Conservation (phyloP, 164 flowering plant species). For the Magnolia kwangsiensis region DNA sequence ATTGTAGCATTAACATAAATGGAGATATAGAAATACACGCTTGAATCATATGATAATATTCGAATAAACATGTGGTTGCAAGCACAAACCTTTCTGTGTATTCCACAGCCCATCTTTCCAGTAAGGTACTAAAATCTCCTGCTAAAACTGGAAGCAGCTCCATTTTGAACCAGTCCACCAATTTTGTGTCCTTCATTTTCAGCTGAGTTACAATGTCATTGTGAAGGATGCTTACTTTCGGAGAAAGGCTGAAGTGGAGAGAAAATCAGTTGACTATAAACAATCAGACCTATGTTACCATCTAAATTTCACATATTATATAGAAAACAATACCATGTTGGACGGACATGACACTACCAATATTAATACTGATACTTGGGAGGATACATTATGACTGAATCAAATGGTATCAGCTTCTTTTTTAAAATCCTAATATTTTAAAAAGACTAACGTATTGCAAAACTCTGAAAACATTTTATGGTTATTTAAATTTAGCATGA, state of each 20-base stretch:
- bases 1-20: not conserved
- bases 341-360: too few relatives aligned
- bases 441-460: too few relatives aligned
- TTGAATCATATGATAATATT: not conserved
- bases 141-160: slow-evolving; percentile 49
- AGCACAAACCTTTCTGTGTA: slow-evolving; percentile 45
- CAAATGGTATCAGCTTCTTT: too few relatives aligned
- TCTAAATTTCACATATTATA: too few relatives aligned
- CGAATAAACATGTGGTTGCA: not conserved
- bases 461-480: too few relatives aligned
- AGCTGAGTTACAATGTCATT: slow-evolving; percentile 46
- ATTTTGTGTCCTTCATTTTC: slow-evolving; percentile 26
- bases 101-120: slow-evolving; percentile 48
- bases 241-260: slow-evolving; percentile 40
- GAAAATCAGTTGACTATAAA: not conserved
- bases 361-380: too few relatives aligned
- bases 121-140: slow-evolving; percentile 37
- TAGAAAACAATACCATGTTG: not conserved
- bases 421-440: too few relatives aligned
- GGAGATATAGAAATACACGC: not conserved
- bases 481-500: too few relatives aligned
- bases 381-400: too few relatives aligned
- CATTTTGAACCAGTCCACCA: slow-evolving; percentile 50
- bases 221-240: slow-evolving; percentile 26
- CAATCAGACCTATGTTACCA: not conserved